Evolutionary conservation across 352 stramenopile genomes (phyloP).

Genomic region (Phytophthora pseudosyringae): DNA sequence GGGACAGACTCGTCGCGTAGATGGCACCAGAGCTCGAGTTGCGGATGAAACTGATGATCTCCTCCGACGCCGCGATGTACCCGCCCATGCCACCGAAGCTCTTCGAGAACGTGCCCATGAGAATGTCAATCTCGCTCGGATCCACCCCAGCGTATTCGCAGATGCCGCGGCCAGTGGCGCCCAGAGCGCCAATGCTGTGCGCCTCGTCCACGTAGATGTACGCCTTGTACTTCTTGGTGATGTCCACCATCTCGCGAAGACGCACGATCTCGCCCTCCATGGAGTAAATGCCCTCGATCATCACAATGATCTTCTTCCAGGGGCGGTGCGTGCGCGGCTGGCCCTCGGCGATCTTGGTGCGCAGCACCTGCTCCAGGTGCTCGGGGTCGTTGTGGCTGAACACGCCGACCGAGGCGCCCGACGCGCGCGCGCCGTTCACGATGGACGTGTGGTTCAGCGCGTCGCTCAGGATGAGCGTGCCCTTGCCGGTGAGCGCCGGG

Average conservation of each 20-base stretch:
- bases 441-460: constrained; percentile 99
- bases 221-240: constrained; percentile 97
- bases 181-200: constrained; percentile 96
- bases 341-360: constrained; percentile 71
- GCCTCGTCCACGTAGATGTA: constrained; percentile 98
- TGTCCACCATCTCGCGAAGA: constrained; percentile 91
- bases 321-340: constrained; percentile 94
- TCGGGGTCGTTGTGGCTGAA: constrained; percentile 98
- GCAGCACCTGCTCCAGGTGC: constrained; percentile 93
- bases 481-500: constrained; percentile 93
- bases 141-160: constrained; percentile 96
- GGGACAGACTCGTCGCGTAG: constrained; percentile 70
- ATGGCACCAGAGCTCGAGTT: constrained; percentile 62
- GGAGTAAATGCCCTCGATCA: constrained; percentile 98
- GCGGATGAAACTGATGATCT: constrained; percentile 71
- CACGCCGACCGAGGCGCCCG: constrained; percentile 92
- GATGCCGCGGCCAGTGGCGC: constrained; percentile 93
- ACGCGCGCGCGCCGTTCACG: constrained; percentile 95
- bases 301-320: constrained; percentile 98
- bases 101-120: constrained; percentile 99
- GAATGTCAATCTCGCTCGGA: constrained; percentile 96
- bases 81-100: constrained; percentile 98
- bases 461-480: constrained; percentile 97
- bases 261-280: constrained; percentile 99
- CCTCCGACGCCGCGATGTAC: constrained; percentile 94